Base-by-base conservation (phyloP, 495 filamentous ascomycete species). In the Penicillium egyptiacum region DNA sequence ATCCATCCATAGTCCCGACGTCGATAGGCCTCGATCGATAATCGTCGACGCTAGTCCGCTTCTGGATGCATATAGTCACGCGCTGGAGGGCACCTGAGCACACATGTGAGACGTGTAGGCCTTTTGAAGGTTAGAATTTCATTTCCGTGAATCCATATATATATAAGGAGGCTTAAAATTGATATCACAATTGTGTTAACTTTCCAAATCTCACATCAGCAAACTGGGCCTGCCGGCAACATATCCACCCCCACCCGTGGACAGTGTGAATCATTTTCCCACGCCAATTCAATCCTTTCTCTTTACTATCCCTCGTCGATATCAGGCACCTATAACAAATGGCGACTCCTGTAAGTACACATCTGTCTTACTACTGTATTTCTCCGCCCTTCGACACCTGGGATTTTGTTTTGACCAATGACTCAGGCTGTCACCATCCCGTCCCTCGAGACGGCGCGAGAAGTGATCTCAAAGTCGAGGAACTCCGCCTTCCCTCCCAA, bases 401-500 rank as follows among this genome's bases (percentile, higher is more conserved):
- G 14, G 8, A 57, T 43, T 22, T 19, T 52, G 50, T 56, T 48
- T 53, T 25, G 12, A 50, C 20, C 37, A 4, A 66, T 73, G 67
- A 67, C 61, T 61, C 68, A 79, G 74, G 56, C 70, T 57, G 66
- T 68, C 30, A 63, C 68, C 56, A 64, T 71, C 53, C 76, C 76
- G 64, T 74, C 76, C 44, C 61, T 79, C 19, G 69, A 77, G 67
- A 72, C 70, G 30, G 76, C 75, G 48, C 67, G 54, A 50, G 77
- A 85, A 30, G 69, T 88, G 19, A 74, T 91, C 44, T 66, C 75
- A 9, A 68, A 75, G 35, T 78, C 79, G 8, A 69, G 69, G 65
- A 70, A 71, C 59, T 70, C 76, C 40, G 63, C 77, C 55, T 84
- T 81, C 60, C 66, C 87, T 35, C 86, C 94, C 33, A 98, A 96